Evolutionary conservation across 495 filamentous ascomycete species (phyloP), one percentile per base, ranked within the genome.

Genomic region (Chaetomidium leptoderma): DNA sequence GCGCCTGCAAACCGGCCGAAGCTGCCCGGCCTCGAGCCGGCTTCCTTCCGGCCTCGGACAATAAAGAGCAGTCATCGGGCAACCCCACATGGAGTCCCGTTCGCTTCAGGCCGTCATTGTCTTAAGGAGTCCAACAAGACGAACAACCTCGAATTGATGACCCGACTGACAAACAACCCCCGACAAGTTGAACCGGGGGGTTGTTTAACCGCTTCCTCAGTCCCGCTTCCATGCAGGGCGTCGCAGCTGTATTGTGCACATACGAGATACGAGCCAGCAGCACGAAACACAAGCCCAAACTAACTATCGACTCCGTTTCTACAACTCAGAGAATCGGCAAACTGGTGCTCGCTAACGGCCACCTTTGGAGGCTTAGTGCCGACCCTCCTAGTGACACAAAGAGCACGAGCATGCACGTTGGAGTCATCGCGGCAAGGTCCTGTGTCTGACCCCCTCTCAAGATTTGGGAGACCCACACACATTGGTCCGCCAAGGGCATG

Each of bases 341-440:
- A 4, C 37, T 21, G 5, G 16, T 10, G 24, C 24, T 53, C 51
- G 51, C 51, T 53, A 42, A 17, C 36, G 19, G 35, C 26, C 51
- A 53, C 23, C 51, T 53, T 53, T 53, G 37, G 51, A 40, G 51
- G 51, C 33, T 43, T 53, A 53, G 51, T 53, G 48, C 33, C 32
- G 32, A 6, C 11, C 6, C 32, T 33, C 6, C 6, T 6, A 6
- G 11, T 33, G 32, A 33, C 6, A 11, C 6, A 11, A 6, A 6
- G 6, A n/a, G 6, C 32, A 6, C 32, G 40, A 7, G 40, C 10
- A 24, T 14, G 40, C 40, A n/a, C n/a, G n/a, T 11, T 4, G n/a
- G 8, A n/a, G n/a, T n/a, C n/a, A n/a, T n/a, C n/a, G n/a, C n/a
- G n/a, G n/a, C n/a, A n/a, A n/a, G n/a, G n/a, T n/a, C n/a, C n/a